Conservation (phyloP, 768 basidiomycete species). For the Rubroboletus pulcherrimus region DNA sequence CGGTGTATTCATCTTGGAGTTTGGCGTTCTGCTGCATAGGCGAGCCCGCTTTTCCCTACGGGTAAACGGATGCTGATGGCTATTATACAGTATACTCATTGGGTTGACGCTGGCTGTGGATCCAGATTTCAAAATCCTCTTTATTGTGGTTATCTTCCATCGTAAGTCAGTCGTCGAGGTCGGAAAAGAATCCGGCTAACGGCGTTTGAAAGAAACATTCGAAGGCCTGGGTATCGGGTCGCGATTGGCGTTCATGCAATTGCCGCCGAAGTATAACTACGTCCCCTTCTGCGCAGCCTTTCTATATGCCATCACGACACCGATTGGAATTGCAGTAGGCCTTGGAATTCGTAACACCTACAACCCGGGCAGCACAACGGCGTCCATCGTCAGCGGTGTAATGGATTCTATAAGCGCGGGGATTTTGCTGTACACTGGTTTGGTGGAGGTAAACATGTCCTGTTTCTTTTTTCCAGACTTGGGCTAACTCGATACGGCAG, state of each 20-base stretch:
- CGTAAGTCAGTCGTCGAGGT: conserved; percentile 52
- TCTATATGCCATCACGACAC: conserved; percentile 75
- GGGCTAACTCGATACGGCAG: conserved; percentile 33
- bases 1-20: conserved; percentile 89
- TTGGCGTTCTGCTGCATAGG: conserved; percentile 89
- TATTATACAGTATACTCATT: conserved; percentile 60
- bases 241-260: conserved; percentile 72
- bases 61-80: neutral
- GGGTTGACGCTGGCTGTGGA: conserved; percentile 94
- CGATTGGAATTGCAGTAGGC: conserved; percentile 84
- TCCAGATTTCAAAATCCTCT: conserved; percentile 74
- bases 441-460: conserved; percentile 60
- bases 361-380: conserved; percentile 73
- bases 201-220: conserved; percentile 63
- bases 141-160: conserved; percentile 88
- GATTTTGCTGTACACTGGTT: conserved; percentile 82
- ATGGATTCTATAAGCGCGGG: conserved; percentile 85
- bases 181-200: neutral
- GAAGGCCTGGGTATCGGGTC: conserved; percentile 94
- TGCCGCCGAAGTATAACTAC: conserved; percentile 52
- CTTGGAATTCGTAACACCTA: conserved; percentile 74
- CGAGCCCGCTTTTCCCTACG: conserved; percentile 11
- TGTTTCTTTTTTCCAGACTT: neutral
- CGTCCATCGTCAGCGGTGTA: conserved; percentile 78
- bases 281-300: conserved; percentile 58